Evolutionary conservation across 495 filamentous ascomycete species (phyloP), one percentile per base, ranked within the genome.

Genomic region (Penicillium chermesinum): DNA sequence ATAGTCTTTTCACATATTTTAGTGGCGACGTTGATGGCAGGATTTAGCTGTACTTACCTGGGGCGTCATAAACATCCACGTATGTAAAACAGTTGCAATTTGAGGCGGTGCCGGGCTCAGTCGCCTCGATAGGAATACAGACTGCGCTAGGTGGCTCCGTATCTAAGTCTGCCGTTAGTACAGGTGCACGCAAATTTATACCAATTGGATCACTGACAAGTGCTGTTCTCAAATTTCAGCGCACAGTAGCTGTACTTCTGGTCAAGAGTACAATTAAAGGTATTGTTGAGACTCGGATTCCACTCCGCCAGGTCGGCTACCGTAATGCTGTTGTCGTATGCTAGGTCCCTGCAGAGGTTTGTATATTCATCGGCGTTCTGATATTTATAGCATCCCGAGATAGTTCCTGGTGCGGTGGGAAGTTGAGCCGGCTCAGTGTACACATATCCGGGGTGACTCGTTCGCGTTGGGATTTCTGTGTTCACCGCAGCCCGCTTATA

Each of bases 201-300:
- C 14, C 25, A 13, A n/a, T 41, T 19, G 17, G 17, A 12, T 41
- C 18, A 41, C 38, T 41, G 38, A 13, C 14, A 20, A n/a, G n/a
- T n/a, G n/a, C n/a, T n/a, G n/a, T 19, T 19, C 14, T 19, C 38
- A n/a, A 14, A 20, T 19, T 21, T 7, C 38, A 41, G 14, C 17
- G 27, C 44, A 48, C 49, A 52, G 35, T 52, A 52, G 25, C 49
- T 52, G 27, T 27, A 52, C 16, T 43, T 43, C 15, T 33, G 42
- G 19, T 52, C 42, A 19, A 52, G 22, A 1, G 35, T 36, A 16
- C 49, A 52, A n/a, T n/a, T 19, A 15, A 16, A 22, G 19, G 17
- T 18, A 46, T 39, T 22, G 19, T 18, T 21, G 17, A 52, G 41
- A 46, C 42, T 52, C 10, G 50, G 46, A 22, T 53, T 53, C 50